phyloP scores from a whole-genome alignment of 768 basidiomycete genomes.

The Suillus brevipes region DNA sequence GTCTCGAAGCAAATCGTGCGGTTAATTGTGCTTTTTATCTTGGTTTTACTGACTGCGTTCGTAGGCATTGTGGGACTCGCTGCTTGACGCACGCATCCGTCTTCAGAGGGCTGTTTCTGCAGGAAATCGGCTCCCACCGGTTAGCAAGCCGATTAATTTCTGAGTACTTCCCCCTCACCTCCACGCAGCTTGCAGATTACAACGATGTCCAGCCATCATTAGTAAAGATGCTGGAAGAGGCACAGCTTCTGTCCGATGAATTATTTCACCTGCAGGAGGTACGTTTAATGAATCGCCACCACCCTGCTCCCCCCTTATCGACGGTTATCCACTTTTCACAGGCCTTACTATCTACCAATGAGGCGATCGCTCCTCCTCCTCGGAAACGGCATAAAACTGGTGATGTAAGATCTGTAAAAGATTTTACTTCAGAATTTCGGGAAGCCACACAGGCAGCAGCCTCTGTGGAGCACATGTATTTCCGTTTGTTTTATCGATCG shows the following conservation, averaged over 20 bases:
- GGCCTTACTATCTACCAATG: slow-evolving; percentile 49
- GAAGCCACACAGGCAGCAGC: slow-evolving; percentile 43
- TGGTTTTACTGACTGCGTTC: slow-evolving; percentile 11
- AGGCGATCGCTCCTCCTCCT: slow-evolving; percentile 47
- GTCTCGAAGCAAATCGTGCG: slow-evolving; percentile 82
- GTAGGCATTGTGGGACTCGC: slow-evolving; percentile 81
- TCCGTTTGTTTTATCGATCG: slow-evolving; percentile 13
- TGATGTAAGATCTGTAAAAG: slow-evolving; percentile 10
- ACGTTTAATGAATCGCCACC: slow-evolving; percentile 14
- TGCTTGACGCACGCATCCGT: slow-evolving; percentile 89
- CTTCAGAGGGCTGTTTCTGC: slow-evolving; percentile 77
- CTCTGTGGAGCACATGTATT: slow-evolving; percentile 55
- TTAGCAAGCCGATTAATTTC: slow-evolving; percentile 34
- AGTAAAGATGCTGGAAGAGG: slow-evolving; percentile 58
- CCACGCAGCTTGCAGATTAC: slow-evolving; percentile 31
- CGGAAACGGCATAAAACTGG: slow-evolving; percentile 57
- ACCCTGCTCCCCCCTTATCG: slow-evolving; percentile 12
- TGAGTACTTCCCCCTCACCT: slow-evolving; percentile 16
- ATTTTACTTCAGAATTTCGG: slow-evolving; percentile 33
- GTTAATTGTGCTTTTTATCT: slow-evolving; percentile 9
- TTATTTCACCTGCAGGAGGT: slow-evolving; percentile 72
- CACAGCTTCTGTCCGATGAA: slow-evolving; percentile 61
- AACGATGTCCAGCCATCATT: slow-evolving; percentile 47
- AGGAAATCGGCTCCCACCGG: slow-evolving; percentile 66
- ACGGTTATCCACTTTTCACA: slow-evolving; percentile 27